Conservation (phyloP, 164 flowering plant genomes). For the Stephania cephalantha region DNA sequence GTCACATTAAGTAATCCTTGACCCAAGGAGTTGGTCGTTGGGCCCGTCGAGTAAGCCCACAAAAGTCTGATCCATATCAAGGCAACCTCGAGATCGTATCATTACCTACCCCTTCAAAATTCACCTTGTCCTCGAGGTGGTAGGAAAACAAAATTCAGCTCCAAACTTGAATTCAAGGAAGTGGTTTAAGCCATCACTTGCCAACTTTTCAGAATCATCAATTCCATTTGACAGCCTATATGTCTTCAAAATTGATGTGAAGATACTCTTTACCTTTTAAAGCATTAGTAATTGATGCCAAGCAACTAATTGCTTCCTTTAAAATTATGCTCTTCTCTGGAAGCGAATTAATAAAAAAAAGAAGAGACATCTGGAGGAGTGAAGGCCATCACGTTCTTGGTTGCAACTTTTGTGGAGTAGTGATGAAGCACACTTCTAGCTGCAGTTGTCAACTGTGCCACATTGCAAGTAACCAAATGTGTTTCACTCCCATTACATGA, state of each 20-base stretch:
- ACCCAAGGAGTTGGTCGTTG: too few relatives aligned
- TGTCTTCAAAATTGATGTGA: constrained; percentile 44
- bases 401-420: constrained; percentile 54
- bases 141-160: too few relatives aligned
- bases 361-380: constrained; percentile 45
- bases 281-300: constrained; percentile 67
- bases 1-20: too few relatives aligned
- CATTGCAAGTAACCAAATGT: constrained; percentile 7
- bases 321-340: constrained; percentile 41
- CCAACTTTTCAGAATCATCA: constrained; percentile 26
- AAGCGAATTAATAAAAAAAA: constrained; percentile 24
- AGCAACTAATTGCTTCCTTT: constrained; percentile 72
- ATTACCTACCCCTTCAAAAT: too few relatives aligned
- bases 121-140: too few relatives aligned
- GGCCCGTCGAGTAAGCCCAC: too few relatives aligned
- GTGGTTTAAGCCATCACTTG: constrained; percentile 2
- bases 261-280: constrained; percentile 42
- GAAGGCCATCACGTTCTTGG: constrained; percentile 51
- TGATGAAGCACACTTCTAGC: constrained; percentile 13
- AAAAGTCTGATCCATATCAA: too few relatives aligned
- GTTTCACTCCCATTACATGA: constrained; percentile 16
- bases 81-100: too few relatives aligned
- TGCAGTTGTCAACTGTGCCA: constrained; percentile 16
- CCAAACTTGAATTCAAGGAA: too few relatives aligned
- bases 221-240: constrained; percentile 22